A percentile compares a stretch with the other conserved stretches of the same genome.
phyloP scores from a whole-genome alignment of 805 yeast genomes.

The Candida ovalis region DNA sequence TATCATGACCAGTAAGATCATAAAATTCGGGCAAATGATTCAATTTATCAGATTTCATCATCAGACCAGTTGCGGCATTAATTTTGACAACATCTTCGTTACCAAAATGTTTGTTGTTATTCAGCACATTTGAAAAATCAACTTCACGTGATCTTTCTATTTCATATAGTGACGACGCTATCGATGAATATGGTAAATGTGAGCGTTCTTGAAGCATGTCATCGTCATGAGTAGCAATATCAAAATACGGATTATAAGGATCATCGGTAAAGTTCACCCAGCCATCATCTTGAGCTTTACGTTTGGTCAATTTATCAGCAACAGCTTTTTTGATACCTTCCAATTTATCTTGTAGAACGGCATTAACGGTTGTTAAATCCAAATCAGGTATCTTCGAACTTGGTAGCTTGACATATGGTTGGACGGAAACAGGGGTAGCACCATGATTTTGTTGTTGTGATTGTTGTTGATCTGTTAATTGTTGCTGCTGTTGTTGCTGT shows the following conservation, averaged over 20 bases:
- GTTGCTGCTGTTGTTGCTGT: constrained; percentile 15
- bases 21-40: constrained; percentile 40
- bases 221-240: constrained; percentile 53
- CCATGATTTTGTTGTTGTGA: constrained; percentile 13
- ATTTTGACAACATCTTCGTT: constrained; percentile 32
- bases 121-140: constrained; percentile 41
- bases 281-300: constrained; percentile 65
- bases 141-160: constrained; percentile 57
- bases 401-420: constrained; percentile 83
- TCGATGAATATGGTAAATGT: constrained; percentile 78
- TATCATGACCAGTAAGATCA: constrained; percentile 31
- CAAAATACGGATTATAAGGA: constrained; percentile 76
- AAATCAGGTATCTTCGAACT: constrained; percentile 91
- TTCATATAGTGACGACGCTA: constrained; percentile 64
- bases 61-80: constrained; percentile 48
- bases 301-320: constrained; percentile 70
- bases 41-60: constrained; percentile 37
- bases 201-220: constrained; percentile 44
- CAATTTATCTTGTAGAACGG: constrained; percentile 69
- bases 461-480: constrained; percentile 23
- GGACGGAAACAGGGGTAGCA: constrained; percentile 39
- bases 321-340: constrained; percentile 80
- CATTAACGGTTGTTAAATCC: constrained; percentile 79
- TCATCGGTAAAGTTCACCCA: constrained; percentile 87
- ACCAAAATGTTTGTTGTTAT: constrained; percentile 38